Evolutionary conservation across 2,329 filamentous ascomycete genomes (phyloP).

Genomic region (Colletotrichum shisoi): DNA sequence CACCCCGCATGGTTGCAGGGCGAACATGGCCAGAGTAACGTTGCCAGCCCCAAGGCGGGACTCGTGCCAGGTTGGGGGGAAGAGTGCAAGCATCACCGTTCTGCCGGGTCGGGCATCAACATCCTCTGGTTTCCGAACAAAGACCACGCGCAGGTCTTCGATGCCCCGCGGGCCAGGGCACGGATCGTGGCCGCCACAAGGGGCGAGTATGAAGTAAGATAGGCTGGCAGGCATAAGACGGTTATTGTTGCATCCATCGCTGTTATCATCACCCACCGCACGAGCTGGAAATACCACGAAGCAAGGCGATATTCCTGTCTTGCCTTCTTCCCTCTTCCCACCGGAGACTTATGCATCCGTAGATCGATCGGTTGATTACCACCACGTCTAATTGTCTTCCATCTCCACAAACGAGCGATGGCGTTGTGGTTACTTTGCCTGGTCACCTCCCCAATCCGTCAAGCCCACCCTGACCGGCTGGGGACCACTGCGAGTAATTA

Average conservation of each 20-base stretch:
- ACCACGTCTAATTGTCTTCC: neutral
- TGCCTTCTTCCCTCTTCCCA: neutral
- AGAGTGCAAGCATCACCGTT: conserved; percentile 13
- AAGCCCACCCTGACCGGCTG: conserved; percentile 69
- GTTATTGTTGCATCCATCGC: neutral
- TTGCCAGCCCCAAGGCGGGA: conserved; percentile 25
- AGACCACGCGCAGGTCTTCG: conserved; percentile 71
- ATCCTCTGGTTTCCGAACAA: conserved; percentile 67
- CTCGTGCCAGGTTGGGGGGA: neutral
- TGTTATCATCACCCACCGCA: neutral
- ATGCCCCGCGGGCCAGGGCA: conserved; percentile 46
- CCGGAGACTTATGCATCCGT: neutral
- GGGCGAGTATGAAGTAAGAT: neutral
- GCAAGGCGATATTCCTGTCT: neutral
- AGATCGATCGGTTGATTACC: neutral
- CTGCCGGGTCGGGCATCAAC: conserved; percentile 55
- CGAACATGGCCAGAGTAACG: conserved; percentile 34
- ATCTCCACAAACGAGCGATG: conserved; percentile 9
- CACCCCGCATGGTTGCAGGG: conserved; percentile 39
- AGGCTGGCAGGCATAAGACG: neutral
- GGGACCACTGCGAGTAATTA: conserved; percentile 69
- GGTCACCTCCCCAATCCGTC: conserved; percentile 66
- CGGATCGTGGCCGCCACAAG: conserved; percentile 45
- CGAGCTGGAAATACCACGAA: neutral
- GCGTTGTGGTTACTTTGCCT: conserved; percentile 44